Percentiles rank a stretch among this genome's conserved stretches.
Evolutionary conservation across 2,329 filamentous ascomycete species (phyloP).

Genomic region (Calonectria pauciramosa): DNA sequence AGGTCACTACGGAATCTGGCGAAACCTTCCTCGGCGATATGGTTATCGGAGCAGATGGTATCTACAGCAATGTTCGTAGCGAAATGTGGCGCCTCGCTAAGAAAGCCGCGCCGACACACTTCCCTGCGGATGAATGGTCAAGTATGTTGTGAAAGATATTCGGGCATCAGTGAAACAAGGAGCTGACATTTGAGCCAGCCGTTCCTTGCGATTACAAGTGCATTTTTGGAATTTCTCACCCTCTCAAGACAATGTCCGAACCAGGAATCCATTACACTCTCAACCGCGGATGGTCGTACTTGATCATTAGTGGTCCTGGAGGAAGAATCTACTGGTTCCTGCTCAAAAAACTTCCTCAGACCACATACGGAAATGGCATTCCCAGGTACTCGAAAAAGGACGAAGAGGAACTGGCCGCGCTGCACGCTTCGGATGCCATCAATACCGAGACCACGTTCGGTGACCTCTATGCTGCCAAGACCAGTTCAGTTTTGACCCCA

Average conservation of each 20-base stretch:
- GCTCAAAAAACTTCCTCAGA: background rate
- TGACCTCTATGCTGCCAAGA: background rate
- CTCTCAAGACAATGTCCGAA: background rate
- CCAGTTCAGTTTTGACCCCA: background rate
- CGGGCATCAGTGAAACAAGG: background rate
- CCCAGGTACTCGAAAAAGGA: background rate
- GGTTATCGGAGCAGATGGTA: background rate
- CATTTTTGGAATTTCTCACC: background rate
- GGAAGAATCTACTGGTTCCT: background rate
- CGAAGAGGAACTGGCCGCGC: background rate
- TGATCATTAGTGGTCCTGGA: background rate
- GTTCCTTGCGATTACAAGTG: constrained; percentile 3
- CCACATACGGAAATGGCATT: background rate
- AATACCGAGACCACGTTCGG: constrained; percentile 5
- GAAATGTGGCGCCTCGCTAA: constrained; percentile 2
- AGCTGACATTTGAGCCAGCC: background rate
- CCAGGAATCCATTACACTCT: background rate
- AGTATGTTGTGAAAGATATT: background rate
- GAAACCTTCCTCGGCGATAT: background rate
- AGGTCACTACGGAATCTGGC: background rate
- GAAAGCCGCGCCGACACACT: background rate
- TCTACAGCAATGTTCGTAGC: constrained; percentile 1
- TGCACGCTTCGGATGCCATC: background rate
- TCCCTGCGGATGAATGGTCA: background rate
- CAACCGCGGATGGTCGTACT: background rate